A percentile compares a stretch with the other conserved stretches of the same genome.
Evolutionary conservation across 73 alveolate species (phyloP).

Genomic region (Symbiodinium natans): DNA sequence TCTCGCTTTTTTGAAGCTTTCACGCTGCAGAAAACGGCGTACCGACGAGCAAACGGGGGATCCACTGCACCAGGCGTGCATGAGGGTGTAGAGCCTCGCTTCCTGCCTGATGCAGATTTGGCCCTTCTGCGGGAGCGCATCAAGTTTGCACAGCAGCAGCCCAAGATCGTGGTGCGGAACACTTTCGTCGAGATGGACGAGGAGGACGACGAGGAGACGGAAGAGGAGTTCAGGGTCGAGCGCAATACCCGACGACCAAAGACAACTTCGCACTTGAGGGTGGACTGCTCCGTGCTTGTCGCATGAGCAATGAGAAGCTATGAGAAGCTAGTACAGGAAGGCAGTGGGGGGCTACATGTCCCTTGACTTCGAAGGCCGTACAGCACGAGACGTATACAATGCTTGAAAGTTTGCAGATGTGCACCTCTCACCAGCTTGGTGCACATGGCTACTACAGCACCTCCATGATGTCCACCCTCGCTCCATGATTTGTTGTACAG

Average conservation of each 20-base stretch:
- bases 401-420: neutral
- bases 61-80: conserved; percentile 79
- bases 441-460: conserved; percentile 4
- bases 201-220: neutral
- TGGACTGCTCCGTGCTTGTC: neutral
- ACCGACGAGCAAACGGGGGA: conserved; percentile 92
- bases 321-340: neutral
- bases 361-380: neutral
- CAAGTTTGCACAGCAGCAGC: conserved; percentile 22
- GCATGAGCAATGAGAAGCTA: neutral
- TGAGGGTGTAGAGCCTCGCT: conserved; percentile 65
- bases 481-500: neutral
- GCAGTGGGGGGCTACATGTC: neutral
- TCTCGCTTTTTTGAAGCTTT: conserved; percentile 48
- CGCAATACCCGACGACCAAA: conserved; percentile 9
- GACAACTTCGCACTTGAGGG: neutral
- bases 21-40: conserved; percentile 69
- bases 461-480: neutral
- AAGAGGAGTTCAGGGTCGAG: neutral
- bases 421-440: neutral
- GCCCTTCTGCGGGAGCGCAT: conserved; percentile 17
- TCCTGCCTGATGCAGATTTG: conserved; percentile 14
- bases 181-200: conserved; percentile 69
- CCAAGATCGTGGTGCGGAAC: conserved; percentile 84
- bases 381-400: no score